phyloP scores from a whole-genome alignment of 352 stramenopile species.

The Achlya hypogyna region DNA sequence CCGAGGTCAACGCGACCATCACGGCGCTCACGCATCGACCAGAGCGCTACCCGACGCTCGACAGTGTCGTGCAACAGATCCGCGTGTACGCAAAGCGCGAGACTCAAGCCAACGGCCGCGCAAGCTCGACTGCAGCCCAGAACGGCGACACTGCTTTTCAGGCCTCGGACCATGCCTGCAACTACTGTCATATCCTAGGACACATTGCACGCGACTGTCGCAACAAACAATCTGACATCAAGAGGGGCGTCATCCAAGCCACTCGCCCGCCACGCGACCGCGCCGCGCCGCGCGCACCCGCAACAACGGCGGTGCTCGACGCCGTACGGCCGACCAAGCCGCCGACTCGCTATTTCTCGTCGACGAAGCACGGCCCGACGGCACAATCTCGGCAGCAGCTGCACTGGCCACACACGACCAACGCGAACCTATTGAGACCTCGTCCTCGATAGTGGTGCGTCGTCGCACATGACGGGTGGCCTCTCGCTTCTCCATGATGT shows the following conservation, averaged over 20 bases:
- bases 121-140: neutral
- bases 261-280: neutral
- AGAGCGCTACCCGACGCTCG: neutral
- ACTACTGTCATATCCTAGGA: neutral
- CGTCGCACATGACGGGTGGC: neutral
- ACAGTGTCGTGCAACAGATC: neutral
- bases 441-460: neutral
- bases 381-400: neutral
- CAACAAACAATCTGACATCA: neutral
- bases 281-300: no score
- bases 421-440: neutral
- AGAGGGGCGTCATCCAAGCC: neutral
- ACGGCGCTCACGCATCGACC: neutral
- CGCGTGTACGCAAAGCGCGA: neutral
- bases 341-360: neutral
- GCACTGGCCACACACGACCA: no score
- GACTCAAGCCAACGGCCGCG: neutral
- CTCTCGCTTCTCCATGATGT: neutral
- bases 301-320: neutral
- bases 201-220: neutral
- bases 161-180: neutral
- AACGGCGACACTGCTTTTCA: neutral
- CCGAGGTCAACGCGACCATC: neutral
- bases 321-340: neutral
- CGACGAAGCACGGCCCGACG: neutral